These are phyloP conservation scores for Asterophora lycoperdoides DNA, from an alignment of 768 basidiomycete genomes.

Conservation along the genomic window DNA sequence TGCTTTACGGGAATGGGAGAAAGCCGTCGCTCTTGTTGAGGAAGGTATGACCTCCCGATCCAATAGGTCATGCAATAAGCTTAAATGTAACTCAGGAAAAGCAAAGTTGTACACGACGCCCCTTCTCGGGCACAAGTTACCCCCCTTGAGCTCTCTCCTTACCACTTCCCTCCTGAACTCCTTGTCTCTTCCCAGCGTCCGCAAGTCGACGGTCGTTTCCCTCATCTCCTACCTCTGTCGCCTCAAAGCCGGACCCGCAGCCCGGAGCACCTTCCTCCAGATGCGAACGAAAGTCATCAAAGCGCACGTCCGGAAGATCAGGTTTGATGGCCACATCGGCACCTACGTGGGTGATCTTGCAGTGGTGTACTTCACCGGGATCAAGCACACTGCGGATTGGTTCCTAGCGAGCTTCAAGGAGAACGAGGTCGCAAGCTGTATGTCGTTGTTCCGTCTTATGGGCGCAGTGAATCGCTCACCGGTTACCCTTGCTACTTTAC, in stretches of 20 bases:
- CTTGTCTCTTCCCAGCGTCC: slow-evolving; percentile 70
- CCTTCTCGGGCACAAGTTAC: slow-evolving; percentile 52
- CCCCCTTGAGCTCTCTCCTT: slow-evolving; percentile 61
- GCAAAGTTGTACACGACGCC: slow-evolving; percentile 55
- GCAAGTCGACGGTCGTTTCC: slow-evolving; percentile 68
- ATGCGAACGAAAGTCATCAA: slow-evolving; percentile 74
- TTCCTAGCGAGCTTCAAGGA: slow-evolving; percentile 94
- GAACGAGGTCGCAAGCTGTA: slow-evolving; percentile 89
- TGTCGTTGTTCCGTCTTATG: slow-evolving; percentile 25
- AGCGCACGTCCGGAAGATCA: slow-evolving; percentile 78
- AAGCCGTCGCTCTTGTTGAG: slow-evolving; percentile 81
- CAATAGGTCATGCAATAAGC: background rate
- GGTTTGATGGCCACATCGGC: slow-evolving; percentile 83
- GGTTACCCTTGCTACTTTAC: background rate
- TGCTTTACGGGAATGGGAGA: slow-evolving; percentile 82
- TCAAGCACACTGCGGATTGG: slow-evolving; percentile 98
- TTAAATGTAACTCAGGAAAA: slow-evolving; percentile 42
- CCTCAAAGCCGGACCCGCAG: slow-evolving; percentile 72
- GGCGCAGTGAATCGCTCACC: background rate
- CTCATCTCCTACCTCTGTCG: slow-evolving; percentile 72
- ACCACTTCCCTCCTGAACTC: slow-evolving; percentile 67
- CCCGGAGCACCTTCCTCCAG: slow-evolving; percentile 76
- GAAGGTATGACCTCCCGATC: slow-evolving; percentile 48
- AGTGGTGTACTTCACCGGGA: slow-evolving; percentile 86
- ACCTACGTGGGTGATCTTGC: slow-evolving; percentile 86